Base-by-base conservation (phyloP, 1,284 basidiomycete genomes). In the Macrocybe sp. region DNA sequence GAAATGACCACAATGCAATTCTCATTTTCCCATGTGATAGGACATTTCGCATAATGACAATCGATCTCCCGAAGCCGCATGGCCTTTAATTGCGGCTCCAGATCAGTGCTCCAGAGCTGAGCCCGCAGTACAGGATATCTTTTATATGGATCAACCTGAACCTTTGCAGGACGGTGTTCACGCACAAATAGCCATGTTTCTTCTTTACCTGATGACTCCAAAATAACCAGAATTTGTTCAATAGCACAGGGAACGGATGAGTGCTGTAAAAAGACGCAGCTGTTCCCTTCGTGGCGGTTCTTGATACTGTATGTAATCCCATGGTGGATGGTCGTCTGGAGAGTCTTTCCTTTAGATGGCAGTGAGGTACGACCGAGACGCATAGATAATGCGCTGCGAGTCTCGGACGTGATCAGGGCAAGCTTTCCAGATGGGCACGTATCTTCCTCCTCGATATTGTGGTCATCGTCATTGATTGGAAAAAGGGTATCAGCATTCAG, bases 241-340 rank as follows among this genome's bases (percentile, higher is more conserved):
- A 49, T 42, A 32, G 44, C 37, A 7, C 14, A 42, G 10, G 10
- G 28, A 10, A 12, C 14, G 29, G 39, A 7, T 16, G 39, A 34
- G 32, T 39, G 33, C 32, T 45, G 34, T 34, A 43, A 30, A 14
- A 53, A 28, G 7, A 53, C 35, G 32, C 40, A 10, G 30, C 49
- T 53, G 37, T 53, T 52, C n/a, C 42, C 51, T 39, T 53, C 44
- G 10, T 53, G 45, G n/a, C 36, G 6, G 22, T 29, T n/a, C 3
- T 12, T 9, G n/a, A 30, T 38, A 14, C 33, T 48, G 41, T 50
- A 47, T 22, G 46, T 7, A 14, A 45, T 12, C 29, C 43, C 16
- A 7, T 42, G 11, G 29, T 48, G 31, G 10, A 31, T 6, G 29
- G 32, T 22, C 12, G 16, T 3, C 28, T 53, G 6, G 32, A 30